Base-by-base conservation (phyloP, 108 stramenopile species). In the Aurantiochytrium sp. region DNA sequence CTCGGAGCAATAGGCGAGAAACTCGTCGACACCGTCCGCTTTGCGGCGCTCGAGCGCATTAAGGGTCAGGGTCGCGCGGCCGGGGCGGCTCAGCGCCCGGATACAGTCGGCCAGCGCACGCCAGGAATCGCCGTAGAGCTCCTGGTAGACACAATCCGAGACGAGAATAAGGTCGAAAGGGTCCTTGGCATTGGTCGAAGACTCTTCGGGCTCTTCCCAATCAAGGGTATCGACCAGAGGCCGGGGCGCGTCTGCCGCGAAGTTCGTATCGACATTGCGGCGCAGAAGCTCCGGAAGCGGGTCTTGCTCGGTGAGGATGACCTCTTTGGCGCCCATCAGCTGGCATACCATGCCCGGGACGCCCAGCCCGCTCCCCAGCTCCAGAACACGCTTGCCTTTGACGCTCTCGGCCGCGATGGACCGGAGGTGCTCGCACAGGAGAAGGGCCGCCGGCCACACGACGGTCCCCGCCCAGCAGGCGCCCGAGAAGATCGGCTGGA, bases 391-490 rank as follows among this genome's bases (percentile, higher is more conserved):
- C 42, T 48, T 37, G 73, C 12, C 42, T 24, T 81, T 41, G 39
- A 81, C 73, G 45, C 8, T 48, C 19, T 48, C 73, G 45, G n/a
- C 24, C 73, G n/a, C n/a, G n/a, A 48, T 81, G 22, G 50, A 15
- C 17, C 19, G 15, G 59, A 65, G 27, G 39, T 81, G 30, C 42
- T 81, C 73, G 45, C 73, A 81, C 21, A 81, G 45, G 0, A 81
- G 73, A 17, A 81, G 73, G 10, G 73, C 73, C 12, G 73, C 73
- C 12, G 73, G 73, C 73, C 73, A 81, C 1, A 81, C 73, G 6
- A 81, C 73, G 45, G 73, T 81, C 8, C 73, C 73, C 6, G 73
- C 73, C 73, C 73, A 81, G 45, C 73, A 81, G n/a, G 42, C 73
- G n/a, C 73, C 73, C 6, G 73, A 81, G 45, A 81, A 81, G 19